Percentiles rank a stretch among this genome's conserved stretches.
These are phyloP conservation scores for Marasmius fiardii DNA, from an alignment of 1,284 basidiomycete species.

Conservation along the genomic window DNA sequence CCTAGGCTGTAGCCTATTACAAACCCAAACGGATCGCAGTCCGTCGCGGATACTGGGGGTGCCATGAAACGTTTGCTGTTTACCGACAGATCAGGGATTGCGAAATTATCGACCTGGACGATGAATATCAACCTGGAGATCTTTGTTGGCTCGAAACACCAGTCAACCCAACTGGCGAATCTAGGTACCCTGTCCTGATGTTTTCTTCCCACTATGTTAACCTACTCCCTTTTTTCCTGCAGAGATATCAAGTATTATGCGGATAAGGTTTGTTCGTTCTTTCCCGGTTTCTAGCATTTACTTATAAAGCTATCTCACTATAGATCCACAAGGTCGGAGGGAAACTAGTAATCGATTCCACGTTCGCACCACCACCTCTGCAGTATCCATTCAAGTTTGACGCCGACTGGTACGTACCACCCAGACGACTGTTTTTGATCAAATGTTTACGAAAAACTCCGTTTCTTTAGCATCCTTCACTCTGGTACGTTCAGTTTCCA, in stretches of 20 bases:
- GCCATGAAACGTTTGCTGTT: conserved; percentile 63
- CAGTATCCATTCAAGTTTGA: conserved; percentile 86
- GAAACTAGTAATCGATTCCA: conserved; percentile 75
- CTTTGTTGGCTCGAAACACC: conserved; percentile 91
- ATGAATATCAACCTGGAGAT: conserved; percentile 69
- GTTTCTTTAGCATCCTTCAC: conserved; percentile 32
- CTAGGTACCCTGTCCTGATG: conserved; percentile 41
- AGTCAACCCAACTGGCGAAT: conserved; percentile 85
- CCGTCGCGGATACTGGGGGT: conserved; percentile 78
- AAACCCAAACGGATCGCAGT: conserved; percentile 84
- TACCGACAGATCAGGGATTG: conserved; percentile 52
- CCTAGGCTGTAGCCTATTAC: conserved; percentile 66
- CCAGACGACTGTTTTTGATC: not conserved
- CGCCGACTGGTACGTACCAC: conserved; percentile 62
- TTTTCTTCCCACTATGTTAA: no score
- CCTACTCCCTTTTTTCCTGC: no score
- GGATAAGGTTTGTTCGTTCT: conserved; percentile 61
- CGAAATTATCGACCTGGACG: conserved; percentile 70
- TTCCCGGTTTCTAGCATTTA: no score
- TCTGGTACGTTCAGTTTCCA: conserved; percentile 26
- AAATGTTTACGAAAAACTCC: not conserved
- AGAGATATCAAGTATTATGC: conserved; percentile 83
- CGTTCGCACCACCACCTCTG: conserved; percentile 88
- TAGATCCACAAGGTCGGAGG: conserved; percentile 73
- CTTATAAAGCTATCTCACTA: no score